A percentile compares a stretch with the other conserved stretches of the same genome.
Evolutionary conservation across 2,329 filamentous ascomycete species (phyloP).

Genomic region (Epichloe aotearoae): DNA sequence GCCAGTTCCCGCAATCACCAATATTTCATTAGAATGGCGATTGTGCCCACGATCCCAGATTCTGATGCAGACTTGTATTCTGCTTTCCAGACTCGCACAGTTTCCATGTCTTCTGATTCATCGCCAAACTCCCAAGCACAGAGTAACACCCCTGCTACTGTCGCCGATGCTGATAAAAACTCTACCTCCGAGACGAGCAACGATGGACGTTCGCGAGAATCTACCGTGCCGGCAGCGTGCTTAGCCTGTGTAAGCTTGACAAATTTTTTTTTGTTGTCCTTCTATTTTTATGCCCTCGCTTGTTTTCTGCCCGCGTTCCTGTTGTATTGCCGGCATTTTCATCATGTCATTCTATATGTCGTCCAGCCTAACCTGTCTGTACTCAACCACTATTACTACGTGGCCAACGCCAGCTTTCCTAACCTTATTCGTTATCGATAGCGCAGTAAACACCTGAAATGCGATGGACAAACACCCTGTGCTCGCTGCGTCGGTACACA

Average conservation of each 20-base stretch:
- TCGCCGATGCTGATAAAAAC: slow-evolving; percentile 1
- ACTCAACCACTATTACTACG: not conserved
- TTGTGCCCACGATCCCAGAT: slow-evolving; percentile 1
- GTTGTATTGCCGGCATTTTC: not conserved
- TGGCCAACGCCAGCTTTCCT: not conserved
- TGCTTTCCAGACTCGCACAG: not conserved
- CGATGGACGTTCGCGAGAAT: slow-evolving; percentile 13
- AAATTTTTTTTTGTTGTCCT: not conserved
- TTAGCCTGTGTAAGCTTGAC: slow-evolving; percentile 36
- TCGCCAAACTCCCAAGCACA: slow-evolving; percentile 5
- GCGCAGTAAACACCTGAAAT: slow-evolving; percentile 60
- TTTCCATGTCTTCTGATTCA: slow-evolving; percentile 4
- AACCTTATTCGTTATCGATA: slow-evolving; percentile 13
- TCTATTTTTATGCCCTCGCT: not conserved
- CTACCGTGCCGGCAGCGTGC: slow-evolving; percentile 37
- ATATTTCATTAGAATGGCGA: not conserved
- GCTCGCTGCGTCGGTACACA: slow-evolving; percentile 48
- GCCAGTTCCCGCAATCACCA: not conserved
- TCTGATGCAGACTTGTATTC: not conserved
- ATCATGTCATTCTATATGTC: not conserved
- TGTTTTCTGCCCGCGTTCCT: not conserved
- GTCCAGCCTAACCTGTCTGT: not conserved
- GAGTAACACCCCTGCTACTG: not conserved
- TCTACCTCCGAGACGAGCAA: slow-evolving; percentile 5
- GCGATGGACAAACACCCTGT: slow-evolving; percentile 58